Evolutionary conservation across 331 rosid species (phyloP).

Genomic region (Telfairia occidentalis): DNA sequence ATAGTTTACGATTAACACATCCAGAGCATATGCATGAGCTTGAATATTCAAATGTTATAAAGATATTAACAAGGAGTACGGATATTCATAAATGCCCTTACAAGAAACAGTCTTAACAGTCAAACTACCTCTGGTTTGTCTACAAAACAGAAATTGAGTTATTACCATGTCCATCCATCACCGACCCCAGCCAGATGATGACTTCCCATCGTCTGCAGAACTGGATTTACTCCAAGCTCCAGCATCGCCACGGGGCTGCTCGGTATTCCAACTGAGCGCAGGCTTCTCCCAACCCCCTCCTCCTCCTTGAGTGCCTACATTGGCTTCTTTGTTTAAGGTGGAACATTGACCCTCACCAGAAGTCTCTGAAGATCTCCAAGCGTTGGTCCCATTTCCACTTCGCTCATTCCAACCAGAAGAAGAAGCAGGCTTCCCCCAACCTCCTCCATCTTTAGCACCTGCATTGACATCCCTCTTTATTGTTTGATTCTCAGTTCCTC

Average conservation of each 20-base stretch:
- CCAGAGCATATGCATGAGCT: not conserved
- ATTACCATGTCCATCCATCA: not conserved
- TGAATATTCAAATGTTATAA: not conserved
- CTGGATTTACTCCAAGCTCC: constrained; percentile 6
- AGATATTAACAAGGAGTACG: constrained; percentile 4
- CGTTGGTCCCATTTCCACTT: constrained; percentile 10
- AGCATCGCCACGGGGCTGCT: too few species aligned
- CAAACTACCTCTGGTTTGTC: not conserved
- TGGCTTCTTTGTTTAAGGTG: not conserved
- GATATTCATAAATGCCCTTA: not conserved
- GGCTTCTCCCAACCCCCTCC: constrained; percentile 6
- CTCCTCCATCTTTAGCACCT: constrained; percentile 15
- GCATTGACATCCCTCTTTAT: not conserved
- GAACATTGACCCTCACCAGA: constrained; percentile 18
- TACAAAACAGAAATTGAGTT: not conserved
- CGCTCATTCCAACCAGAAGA: constrained; percentile 3
- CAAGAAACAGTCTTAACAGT: not conserved
- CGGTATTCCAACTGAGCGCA: not conserved
- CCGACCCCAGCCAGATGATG: constrained; percentile 1
- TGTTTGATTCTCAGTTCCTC: constrained; percentile 13
- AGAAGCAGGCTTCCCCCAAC: constrained; percentile 22
- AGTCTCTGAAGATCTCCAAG: constrained; percentile 16
- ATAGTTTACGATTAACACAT: not conserved
- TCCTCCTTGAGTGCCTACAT: not conserved
- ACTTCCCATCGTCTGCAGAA: not conserved